Evolutionary conservation across 2,329 filamentous ascomycete genomes (phyloP).

Genomic region (Amauroascus verrucosus): DNA sequence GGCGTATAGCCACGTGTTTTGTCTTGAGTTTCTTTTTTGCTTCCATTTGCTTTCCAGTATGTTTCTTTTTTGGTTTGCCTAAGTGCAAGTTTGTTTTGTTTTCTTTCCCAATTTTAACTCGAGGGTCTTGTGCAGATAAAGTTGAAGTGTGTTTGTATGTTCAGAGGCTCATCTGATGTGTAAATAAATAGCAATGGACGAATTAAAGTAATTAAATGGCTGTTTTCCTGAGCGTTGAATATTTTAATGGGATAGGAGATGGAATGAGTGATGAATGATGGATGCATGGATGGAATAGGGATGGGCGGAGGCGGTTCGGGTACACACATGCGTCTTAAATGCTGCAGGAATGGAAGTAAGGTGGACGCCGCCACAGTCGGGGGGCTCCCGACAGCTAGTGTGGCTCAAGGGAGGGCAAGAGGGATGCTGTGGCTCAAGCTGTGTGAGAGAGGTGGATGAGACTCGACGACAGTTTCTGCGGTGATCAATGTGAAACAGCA

Average conservation of each 20-base stretch:
- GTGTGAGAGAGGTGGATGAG: not conserved
- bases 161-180: not conserved
- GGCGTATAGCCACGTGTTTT: too few species aligned
- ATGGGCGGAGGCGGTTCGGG: too few species aligned
- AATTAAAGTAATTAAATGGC: not conserved
- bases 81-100: too few species aligned
- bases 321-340: too few species aligned
- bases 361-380: not conserved
- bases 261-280: too few species aligned
- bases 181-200: not conserved
- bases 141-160: not conserved
- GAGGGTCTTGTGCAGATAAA: not conserved
- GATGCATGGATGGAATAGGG: too few species aligned
- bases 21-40: too few species aligned
- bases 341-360: too few species aligned
- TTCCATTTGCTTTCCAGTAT: too few species aligned
- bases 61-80: too few species aligned
- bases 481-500: not conserved
- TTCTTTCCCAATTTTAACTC: not conserved
- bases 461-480: not conserved
- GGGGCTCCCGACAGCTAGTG: too few species aligned
- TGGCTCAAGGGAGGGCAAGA: too few species aligned
- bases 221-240: not conserved
- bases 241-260: not conserved
- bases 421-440: not conserved